phyloP scores from a whole-genome alignment of 2,329 filamentous ascomycete genomes.

The Grosmannia penicillata region DNA sequence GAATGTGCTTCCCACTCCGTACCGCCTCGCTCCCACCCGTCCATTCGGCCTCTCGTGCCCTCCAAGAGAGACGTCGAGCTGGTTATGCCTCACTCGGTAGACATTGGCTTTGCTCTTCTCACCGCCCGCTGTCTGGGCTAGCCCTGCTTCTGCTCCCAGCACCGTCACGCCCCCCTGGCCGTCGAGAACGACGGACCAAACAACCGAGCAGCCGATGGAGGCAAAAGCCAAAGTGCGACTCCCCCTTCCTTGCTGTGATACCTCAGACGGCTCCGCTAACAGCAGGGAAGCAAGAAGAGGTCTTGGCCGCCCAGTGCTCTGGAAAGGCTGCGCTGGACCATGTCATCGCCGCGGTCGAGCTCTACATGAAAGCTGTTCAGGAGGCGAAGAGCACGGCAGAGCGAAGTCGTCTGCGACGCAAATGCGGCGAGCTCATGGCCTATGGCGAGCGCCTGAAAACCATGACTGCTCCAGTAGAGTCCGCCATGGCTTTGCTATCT shows the following conservation, averaged over 20 bases:
- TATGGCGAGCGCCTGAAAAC: slow-evolving; percentile 64
- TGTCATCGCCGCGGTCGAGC: slow-evolving; percentile 63
- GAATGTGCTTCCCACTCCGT: no score
- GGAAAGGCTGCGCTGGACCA: slow-evolving; percentile 51
- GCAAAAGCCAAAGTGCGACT: background rate
- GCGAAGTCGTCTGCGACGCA: slow-evolving; percentile 48
- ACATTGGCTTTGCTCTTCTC: no score
- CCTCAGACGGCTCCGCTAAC: background rate
- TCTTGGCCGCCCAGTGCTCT: slow-evolving; percentile 5
- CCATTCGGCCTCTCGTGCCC: no score
- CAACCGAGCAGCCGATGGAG: no score
- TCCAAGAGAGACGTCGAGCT: no score
- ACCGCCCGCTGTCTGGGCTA: background rate
- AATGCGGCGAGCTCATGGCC: slow-evolving; percentile 55
- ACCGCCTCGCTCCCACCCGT: no score
- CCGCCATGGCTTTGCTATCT: slow-evolving; percentile 2
- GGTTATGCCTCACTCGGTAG: no score
- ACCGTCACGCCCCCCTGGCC: no score
- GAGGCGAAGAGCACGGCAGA: slow-evolving; percentile 47
- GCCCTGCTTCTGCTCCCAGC: background rate
- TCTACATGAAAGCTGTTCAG: slow-evolving; percentile 63
- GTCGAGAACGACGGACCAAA: background rate
- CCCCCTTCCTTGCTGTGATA: background rate
- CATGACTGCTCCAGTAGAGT: background rate
- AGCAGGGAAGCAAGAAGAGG: slow-evolving; percentile 8